A percentile compares a stretch with the other conserved stretches of the same genome.
These are phyloP conservation scores for Hawksworthiomyces lignivorus DNA, from an alignment of 2,329 filamentous ascomycete species.

Conservation along the genomic window DNA sequence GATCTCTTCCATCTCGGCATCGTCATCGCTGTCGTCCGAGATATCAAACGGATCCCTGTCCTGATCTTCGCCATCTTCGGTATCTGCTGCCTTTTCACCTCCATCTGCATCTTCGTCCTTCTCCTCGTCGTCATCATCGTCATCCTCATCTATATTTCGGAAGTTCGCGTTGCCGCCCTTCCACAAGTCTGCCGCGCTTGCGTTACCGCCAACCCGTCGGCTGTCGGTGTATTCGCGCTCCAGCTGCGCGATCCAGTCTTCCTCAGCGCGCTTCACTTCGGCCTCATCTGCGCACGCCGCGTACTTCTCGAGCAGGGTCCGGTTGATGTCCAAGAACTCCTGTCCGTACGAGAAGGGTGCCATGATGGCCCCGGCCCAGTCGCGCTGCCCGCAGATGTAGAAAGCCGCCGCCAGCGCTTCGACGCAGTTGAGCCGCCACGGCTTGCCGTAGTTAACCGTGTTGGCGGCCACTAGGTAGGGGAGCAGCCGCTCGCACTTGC, in stretches of 20 bases:
- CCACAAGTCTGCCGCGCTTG: slow-evolving; percentile 70
- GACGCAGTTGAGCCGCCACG: slow-evolving; percentile 91
- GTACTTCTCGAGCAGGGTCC: slow-evolving; percentile 72
- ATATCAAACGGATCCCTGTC: slow-evolving; percentile 63
- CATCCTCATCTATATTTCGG: slow-evolving; percentile 31
- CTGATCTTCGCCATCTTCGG: slow-evolving; percentile 35
- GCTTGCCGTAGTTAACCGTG: slow-evolving; percentile 92
- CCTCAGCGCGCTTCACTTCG: slow-evolving; percentile 74
- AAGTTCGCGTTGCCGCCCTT: slow-evolving; percentile 84
- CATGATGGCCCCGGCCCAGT: slow-evolving; percentile 83
- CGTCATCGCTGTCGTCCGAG: slow-evolving; percentile 70
- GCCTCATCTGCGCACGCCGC: slow-evolving; percentile 75
- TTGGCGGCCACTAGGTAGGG: slow-evolving; percentile 97
- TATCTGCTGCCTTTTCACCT: slow-evolving; percentile 31
- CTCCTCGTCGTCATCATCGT: slow-evolving; percentile 44
- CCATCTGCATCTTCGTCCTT: slow-evolving; percentile 17
- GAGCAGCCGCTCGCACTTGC: slow-evolving; percentile 82
- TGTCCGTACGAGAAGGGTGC: slow-evolving; percentile 81
- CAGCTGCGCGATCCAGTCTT: slow-evolving; percentile 80
- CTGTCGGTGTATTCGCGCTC: slow-evolving; percentile 84
- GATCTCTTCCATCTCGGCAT: slow-evolving; percentile 77
- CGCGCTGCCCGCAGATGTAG: slow-evolving; percentile 80
- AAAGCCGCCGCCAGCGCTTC: slow-evolving; percentile 92
- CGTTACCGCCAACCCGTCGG: slow-evolving; percentile 50
- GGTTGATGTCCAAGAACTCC: slow-evolving; percentile 87